phyloP scores from a whole-genome alignment of 2,329 filamentous ascomycete species.

The Cordyceps farinosa region DNA sequence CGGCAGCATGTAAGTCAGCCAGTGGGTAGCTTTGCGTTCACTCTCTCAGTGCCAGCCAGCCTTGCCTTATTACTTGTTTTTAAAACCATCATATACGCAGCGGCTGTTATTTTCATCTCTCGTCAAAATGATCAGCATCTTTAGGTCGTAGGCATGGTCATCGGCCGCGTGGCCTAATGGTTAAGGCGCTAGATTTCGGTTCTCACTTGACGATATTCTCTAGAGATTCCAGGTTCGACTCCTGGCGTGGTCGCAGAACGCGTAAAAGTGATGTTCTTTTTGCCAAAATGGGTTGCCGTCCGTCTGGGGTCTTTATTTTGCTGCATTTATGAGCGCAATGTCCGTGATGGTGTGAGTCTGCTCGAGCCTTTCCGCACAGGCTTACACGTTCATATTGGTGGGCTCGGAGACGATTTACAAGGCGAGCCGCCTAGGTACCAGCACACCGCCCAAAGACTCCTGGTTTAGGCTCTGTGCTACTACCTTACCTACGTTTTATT shows the following conservation, averaged over 20 bases:
- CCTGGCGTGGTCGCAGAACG: slow-evolving; percentile 37
- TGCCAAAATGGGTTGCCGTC: background rate
- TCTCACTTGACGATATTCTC: slow-evolving; percentile 25
- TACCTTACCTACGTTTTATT: background rate
- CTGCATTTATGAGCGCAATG: background rate
- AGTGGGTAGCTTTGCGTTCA: background rate
- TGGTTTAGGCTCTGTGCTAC: background rate
- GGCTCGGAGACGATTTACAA: no score
- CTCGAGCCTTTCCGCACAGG: no score
- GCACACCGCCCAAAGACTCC: background rate
- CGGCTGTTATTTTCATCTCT: background rate
- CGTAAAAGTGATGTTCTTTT: slow-evolving; percentile 2
- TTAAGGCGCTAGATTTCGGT: slow-evolving; percentile 44
- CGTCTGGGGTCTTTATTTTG: background rate
- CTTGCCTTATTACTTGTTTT: no score
- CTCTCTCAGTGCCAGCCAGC: background rate
- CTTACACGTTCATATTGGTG: no score
- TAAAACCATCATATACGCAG: no score
- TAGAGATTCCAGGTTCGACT: slow-evolving; percentile 44
- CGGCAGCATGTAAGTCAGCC: background rate
- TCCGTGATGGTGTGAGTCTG: background rate
- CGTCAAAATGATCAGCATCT: background rate
- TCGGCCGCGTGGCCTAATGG: slow-evolving; percentile 43
- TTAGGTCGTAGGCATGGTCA: slow-evolving; percentile 11
- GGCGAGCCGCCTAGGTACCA: no score